A percentile compares a stretch with the other conserved stretches of the same genome.
These are phyloP conservation scores for Ophioceras dolichostomum DNA, from an alignment of 2,329 filamentous ascomycete genomes.

Conservation along the genomic window DNA sequence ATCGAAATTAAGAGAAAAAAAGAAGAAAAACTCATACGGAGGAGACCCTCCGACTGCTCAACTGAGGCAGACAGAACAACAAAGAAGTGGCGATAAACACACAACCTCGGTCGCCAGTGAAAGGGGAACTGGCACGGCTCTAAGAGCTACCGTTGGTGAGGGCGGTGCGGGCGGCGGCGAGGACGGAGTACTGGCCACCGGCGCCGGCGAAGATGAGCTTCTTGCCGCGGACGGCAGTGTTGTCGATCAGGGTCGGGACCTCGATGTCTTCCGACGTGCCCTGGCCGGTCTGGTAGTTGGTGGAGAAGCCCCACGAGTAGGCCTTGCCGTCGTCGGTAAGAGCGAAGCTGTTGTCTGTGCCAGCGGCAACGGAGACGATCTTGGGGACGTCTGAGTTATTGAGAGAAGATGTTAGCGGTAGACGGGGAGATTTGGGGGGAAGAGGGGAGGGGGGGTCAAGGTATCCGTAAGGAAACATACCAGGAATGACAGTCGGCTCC, in stretches of 20 bases:
- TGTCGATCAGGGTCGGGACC: conserved; percentile 68
- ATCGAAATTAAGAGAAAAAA: too few relatives aligned
- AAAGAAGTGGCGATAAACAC: too few relatives aligned
- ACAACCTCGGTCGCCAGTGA: too few relatives aligned
- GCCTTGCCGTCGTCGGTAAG: conserved; percentile 57
- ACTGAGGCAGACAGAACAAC: too few relatives aligned
- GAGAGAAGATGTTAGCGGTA: neutral
- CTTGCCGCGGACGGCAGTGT: conserved; percentile 66
- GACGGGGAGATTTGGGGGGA: too few relatives aligned
- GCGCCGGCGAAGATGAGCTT: conserved; percentile 68
- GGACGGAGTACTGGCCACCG: conserved; percentile 72
- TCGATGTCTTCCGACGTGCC: conserved; percentile 70
- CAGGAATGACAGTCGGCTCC: conserved; percentile 48
- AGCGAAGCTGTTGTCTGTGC: conserved; percentile 62
- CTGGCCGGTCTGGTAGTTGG: conserved; percentile 70
- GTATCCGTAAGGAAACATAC: conserved; percentile 21
- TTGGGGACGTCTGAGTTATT: conserved; percentile 31
- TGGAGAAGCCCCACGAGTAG: conserved; percentile 71
- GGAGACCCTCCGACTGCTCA: too few relatives aligned
- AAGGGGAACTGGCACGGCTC: too few relatives aligned
- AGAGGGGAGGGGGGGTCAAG: too few relatives aligned
- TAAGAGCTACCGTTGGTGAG: too few relatives aligned
- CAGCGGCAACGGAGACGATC: conserved; percentile 45
- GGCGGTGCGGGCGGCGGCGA: conserved; percentile 38
- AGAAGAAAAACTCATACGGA: too few relatives aligned